phyloP scores from a whole-genome alignment of 2,329 filamentous ascomycete species.

The Simplicillium aogashimaense region DNA sequence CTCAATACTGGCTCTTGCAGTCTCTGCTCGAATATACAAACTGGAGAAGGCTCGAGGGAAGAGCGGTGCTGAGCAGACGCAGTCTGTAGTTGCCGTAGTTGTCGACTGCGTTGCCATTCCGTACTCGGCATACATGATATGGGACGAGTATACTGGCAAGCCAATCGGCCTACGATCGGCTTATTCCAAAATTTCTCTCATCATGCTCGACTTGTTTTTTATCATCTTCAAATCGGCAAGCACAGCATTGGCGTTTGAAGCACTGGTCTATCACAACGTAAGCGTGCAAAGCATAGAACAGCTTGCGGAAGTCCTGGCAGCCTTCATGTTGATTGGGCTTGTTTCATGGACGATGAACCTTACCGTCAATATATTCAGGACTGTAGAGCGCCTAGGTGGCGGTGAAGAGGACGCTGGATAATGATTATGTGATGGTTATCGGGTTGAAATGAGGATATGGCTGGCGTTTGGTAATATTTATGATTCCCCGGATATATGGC shows the following conservation, averaged over 20 bases:
- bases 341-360: slow-evolving; percentile 89
- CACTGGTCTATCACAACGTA: slow-evolving; percentile 51
- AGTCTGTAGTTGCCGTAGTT: slow-evolving; percentile 78
- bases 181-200: slow-evolving; percentile 76
- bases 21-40: slow-evolving; percentile 66
- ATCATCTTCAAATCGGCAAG: slow-evolving; percentile 97
- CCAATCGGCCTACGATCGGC: slow-evolving; percentile 79
- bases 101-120: slow-evolving; percentile 83
- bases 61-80: slow-evolving; percentile 50
- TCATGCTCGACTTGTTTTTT: slow-evolving; percentile 88
- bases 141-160: slow-evolving; percentile 92
- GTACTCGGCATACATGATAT: slow-evolving; percentile 89
- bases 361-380: slow-evolving; percentile 69
- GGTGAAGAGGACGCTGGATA: slow-evolving; percentile 30
- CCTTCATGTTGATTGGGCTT: slow-evolving; percentile 70
- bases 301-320: slow-evolving; percentile 58
- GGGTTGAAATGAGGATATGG: slow-evolving; percentile 7
- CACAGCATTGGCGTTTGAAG: slow-evolving; percentile 79
- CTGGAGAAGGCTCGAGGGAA: slow-evolving; percentile 36
- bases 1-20: slow-evolving; percentile 68
- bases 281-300: slow-evolving; percentile 35
- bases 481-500: neutral
- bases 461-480: neutral
- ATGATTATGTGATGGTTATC: neutral
- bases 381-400: slow-evolving; percentile 51